phyloP scores from a whole-genome alignment of 805 yeast genomes.

The Ogataea chonburiensis region DNA sequence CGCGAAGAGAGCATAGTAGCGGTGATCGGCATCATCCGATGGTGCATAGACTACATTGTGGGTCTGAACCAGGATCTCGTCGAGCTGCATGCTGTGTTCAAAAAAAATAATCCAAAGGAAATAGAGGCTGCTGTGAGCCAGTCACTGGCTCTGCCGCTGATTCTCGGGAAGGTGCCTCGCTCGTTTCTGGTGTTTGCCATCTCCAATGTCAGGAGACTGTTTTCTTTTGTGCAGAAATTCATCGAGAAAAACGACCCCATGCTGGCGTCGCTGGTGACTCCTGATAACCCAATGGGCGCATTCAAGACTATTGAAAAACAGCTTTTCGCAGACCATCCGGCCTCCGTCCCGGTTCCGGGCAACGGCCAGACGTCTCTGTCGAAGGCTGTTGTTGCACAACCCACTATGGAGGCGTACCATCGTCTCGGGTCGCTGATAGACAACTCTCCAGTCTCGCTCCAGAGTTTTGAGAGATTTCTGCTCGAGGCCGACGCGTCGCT shows the following conservation, averaged over 20 bases:
- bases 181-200: constrained; percentile 64
- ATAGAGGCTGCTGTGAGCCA: constrained; percentile 24
- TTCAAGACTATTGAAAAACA: constrained; percentile 30
- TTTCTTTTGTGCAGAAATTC: constrained; percentile 54
- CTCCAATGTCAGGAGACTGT: constrained; percentile 62
- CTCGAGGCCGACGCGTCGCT: constrained; percentile 51
- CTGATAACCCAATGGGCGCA: constrained; percentile 34
- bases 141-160: constrained; percentile 52
- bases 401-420: constrained; percentile 53
- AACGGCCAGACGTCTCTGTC: constrained; percentile 8
- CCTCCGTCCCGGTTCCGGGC: constrained; percentile 26
- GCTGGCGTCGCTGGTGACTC: constrained; percentile 25
- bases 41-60: constrained; percentile 80
- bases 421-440: constrained; percentile 47
- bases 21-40: constrained; percentile 74
- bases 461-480: constrained; percentile 57
- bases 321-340: constrained; percentile 30
- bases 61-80: constrained; percentile 71
- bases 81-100: constrained; percentile 38
- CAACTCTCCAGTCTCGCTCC: constrained; percentile 54
- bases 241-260: constrained; percentile 49
- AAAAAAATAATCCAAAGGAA: constrained; percentile 22
- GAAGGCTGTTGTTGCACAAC: constrained; percentile 32
- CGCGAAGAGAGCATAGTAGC: constrained; percentile 64
- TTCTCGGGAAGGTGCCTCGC: constrained; percentile 69